These are phyloP conservation scores for Metarhizium sp. DNA, from an alignment of 2,329 filamentous ascomycete species.

Conservation along the genomic window DNA sequence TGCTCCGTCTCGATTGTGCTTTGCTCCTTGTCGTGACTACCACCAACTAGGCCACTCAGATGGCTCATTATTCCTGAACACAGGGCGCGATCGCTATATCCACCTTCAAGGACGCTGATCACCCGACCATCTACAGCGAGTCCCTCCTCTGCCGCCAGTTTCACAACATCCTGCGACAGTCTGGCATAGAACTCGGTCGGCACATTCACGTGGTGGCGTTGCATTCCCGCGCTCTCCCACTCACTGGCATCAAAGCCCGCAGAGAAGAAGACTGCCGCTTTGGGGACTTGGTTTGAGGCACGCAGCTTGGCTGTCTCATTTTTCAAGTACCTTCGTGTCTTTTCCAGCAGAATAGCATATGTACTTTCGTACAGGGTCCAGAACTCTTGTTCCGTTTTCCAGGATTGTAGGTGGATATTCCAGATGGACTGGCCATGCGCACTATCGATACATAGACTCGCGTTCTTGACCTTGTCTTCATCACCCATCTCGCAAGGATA, in stretches of 20 bases:
- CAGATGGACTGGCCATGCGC: conserved; percentile 90
- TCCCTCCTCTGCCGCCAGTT: conserved; percentile 69
- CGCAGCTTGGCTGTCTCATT: conserved; percentile 59
- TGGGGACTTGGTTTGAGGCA: conserved; percentile 52
- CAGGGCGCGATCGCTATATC: conserved; percentile 88
- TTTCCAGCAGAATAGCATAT: conserved; percentile 70
- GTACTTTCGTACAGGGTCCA: conserved; percentile 78
- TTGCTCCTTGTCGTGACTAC: conserved; percentile 27
- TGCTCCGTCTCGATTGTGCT: conserved; percentile 25
- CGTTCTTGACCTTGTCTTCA: conserved; percentile 84
- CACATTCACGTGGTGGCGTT: conserved; percentile 90
- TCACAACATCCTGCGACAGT: conserved; percentile 77
- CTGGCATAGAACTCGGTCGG: conserved; percentile 94
- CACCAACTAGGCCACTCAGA: conserved; percentile 68
- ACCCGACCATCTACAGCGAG: conserved; percentile 73
- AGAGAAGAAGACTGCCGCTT: conserved; percentile 86
- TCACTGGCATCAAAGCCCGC: conserved; percentile 97
- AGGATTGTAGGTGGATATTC: conserved; percentile 89
- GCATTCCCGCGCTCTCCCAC: conserved; percentile 88
- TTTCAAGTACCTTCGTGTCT: conserved; percentile 68
- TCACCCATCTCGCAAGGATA: conserved; percentile 96
- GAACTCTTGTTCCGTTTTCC: conserved; percentile 76
- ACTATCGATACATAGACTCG: conserved; percentile 88
- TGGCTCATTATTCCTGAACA: conserved; percentile 86
- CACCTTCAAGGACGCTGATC: conserved; percentile 90